A percentile compares a stretch with the other conserved stretches of the same genome.
phyloP scores from a whole-genome alignment of 345 rosid genomes.

The Eucalyptus rudis region DNA sequence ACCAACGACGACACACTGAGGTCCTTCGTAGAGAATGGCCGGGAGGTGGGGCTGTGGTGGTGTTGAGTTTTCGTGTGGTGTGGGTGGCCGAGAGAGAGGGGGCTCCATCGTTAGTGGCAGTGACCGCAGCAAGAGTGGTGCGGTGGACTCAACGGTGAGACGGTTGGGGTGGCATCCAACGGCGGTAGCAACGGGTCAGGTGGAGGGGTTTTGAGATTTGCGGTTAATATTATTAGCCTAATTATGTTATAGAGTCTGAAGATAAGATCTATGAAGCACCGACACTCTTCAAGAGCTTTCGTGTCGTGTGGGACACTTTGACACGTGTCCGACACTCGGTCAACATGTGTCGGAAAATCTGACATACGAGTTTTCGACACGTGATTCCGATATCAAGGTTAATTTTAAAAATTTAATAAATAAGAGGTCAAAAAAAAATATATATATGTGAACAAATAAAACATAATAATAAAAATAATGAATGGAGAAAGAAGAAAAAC shows the following conservation, averaged over 20 bases:
- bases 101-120: background rate
- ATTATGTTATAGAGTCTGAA: background rate
- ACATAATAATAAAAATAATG: too few relatives aligned
- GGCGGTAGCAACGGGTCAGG: background rate
- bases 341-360: accelerated
- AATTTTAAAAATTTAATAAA: too few relatives aligned
- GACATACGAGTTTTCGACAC: accelerated
- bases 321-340: accelerated
- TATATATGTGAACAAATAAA: too few relatives aligned
- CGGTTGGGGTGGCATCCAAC: background rate
- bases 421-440: too few relatives aligned
- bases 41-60: background rate
- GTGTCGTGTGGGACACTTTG: too few relatives aligned
- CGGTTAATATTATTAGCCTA: background rate
- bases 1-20: background rate
- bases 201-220: background rate
- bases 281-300: accelerated
- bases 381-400: too few relatives aligned
- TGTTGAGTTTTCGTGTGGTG: background rate
- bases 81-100: background rate
- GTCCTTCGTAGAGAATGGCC: background rate
- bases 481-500: too few relatives aligned
- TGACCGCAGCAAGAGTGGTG: background rate
- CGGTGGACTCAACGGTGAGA: background rate
- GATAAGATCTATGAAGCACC: background rate